Conservation (phyloP, 176 grass and related monocot species). For the Ananas comosus region DNA sequence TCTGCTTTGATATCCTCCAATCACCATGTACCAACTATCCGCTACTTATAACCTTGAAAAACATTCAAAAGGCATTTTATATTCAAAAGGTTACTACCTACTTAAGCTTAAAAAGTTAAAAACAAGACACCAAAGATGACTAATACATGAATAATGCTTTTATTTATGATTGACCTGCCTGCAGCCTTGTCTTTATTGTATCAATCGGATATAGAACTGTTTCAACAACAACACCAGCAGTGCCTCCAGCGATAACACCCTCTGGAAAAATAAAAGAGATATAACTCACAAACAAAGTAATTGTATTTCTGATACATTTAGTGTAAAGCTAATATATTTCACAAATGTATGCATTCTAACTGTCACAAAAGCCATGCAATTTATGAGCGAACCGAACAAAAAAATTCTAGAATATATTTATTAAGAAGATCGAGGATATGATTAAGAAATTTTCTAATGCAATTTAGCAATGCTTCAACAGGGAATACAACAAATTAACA, state of each 20-base stretch:
- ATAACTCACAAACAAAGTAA: background rate
- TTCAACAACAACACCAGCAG: conserved; percentile 82
- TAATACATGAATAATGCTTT: background rate
- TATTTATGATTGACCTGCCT: conserved; percentile 28
- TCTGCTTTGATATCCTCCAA: too few species aligned
- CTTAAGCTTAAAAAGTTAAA: background rate
- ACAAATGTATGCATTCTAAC: background rate
- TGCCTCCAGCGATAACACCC: conserved; percentile 77
- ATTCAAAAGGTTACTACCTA: background rate
- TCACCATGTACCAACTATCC: too few species aligned
- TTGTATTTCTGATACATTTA: too few species aligned
- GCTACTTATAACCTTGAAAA: background rate
- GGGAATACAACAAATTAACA: too few species aligned
- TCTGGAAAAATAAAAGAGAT: conserved; percentile 29
- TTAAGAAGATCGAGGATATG: background rate
- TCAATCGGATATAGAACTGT: conserved; percentile 77
- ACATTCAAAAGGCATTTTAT: background rate
- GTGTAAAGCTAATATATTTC: too few species aligned
- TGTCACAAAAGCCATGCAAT: background rate
- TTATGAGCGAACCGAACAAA: background rate
- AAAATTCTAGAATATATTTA: background rate
- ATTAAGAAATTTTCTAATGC: background rate
- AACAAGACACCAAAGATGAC: background rate
- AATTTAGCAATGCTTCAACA: too few species aligned
- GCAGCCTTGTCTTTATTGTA: conserved; percentile 86